Percentiles rank a stretch among this genome's conserved stretches.
Conservation (phyloP, 345 rosid species). For the Mangifera indica region DNA sequence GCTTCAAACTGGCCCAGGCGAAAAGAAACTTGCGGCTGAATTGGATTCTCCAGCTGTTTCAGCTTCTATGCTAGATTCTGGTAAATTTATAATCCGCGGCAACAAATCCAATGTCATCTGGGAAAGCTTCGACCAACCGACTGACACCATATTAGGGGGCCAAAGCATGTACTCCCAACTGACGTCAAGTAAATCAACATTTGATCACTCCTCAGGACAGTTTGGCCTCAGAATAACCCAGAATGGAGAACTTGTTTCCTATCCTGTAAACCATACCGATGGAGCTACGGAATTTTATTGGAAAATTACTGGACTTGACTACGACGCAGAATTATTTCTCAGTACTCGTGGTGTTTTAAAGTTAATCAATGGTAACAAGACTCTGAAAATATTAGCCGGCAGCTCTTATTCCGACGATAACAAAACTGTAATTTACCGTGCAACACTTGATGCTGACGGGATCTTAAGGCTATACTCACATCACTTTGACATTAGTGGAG, state of each 20-base stretch:
- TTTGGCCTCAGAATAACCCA: background rate
- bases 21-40: background rate
- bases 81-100: background rate
- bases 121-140: too few relatives aligned
- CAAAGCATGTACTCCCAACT: background rate
- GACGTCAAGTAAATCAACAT: background rate
- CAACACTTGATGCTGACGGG: slow-evolving; percentile 27
- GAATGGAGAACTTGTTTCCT: background rate
- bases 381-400: background rate
- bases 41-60: background rate
- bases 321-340: background rate
- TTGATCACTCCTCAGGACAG: background rate
- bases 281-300: background rate
- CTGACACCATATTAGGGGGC: background rate
- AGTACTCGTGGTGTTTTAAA: background rate
- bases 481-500: background rate
- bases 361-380: accelerated
- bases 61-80: too few relatives aligned
- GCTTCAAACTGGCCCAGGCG: background rate
- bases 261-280: background rate
- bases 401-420: background rate
- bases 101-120: background rate
- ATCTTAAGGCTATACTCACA: slow-evolving; percentile 27
- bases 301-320: background rate
- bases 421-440: slow-evolving; percentile 5